These are phyloP conservation scores for Entomortierella chlamydospora DNA, from an alignment of 192 early-diverging fungal genomes.

Conservation along the genomic window DNA sequence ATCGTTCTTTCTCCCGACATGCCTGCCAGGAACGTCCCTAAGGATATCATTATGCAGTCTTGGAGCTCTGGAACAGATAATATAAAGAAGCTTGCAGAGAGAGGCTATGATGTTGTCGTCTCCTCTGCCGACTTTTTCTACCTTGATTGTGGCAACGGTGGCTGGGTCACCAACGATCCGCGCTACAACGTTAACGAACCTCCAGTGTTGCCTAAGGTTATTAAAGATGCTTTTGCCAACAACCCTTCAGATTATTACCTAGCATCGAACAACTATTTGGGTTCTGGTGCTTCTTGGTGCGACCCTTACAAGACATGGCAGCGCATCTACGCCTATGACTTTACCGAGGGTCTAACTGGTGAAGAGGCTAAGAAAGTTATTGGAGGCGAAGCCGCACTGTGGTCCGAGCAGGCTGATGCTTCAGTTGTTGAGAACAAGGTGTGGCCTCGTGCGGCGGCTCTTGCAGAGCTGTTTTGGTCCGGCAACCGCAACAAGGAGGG, in stretches of 20 bases:
- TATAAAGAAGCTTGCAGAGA: conserved; percentile 62
- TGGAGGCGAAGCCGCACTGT: conserved; percentile 76
- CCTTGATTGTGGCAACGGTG: conserved; percentile 80
- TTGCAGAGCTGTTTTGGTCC: conserved; percentile 78
- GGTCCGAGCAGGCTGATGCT: conserved; percentile 75
- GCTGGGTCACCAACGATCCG: conserved; percentile 72
- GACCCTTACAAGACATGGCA: conserved; percentile 81
- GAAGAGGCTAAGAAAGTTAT: conserved; percentile 68
- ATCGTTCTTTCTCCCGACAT: conserved; percentile 46
- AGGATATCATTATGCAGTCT: conserved; percentile 72
- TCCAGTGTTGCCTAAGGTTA: conserved; percentile 34
- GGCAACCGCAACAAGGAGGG: conserved; percentile 64
- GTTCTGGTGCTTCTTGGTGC: conserved; percentile 76
- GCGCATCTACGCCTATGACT: conserved; percentile 75
- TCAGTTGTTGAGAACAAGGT: conserved; percentile 68
- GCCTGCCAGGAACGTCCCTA: conserved; percentile 60
- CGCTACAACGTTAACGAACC: conserved; percentile 57
- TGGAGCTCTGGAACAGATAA: conserved; percentile 70
- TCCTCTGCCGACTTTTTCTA: conserved; percentile 73
- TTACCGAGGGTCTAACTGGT: conserved; percentile 65
- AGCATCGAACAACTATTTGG: conserved; percentile 54
- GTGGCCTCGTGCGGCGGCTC: conserved; percentile 77
- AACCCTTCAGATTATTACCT: conserved; percentile 33
- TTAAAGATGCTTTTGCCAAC: conserved; percentile 36
- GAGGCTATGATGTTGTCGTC: conserved; percentile 75